Conservation (phyloP, 805 yeast species). For the Pichia occidentalis region DNA sequence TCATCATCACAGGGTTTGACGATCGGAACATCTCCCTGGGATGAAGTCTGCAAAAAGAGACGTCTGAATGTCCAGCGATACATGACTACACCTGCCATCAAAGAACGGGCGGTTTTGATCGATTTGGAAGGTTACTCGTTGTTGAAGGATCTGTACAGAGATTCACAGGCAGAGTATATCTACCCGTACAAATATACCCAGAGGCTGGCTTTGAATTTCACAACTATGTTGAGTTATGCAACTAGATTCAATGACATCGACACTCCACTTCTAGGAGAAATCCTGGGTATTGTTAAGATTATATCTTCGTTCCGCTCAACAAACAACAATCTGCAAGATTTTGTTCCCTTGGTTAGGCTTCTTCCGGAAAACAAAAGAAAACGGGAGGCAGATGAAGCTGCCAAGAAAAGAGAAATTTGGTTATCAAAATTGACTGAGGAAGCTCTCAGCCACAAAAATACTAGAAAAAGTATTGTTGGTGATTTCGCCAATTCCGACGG, state of each 20-base stretch:
- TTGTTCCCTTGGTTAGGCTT: constrained; percentile 30
- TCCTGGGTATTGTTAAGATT: constrained; percentile 26
- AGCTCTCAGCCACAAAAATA: constrained; percentile 20
- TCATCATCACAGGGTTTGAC: constrained; percentile 33
- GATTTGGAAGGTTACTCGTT: constrained; percentile 32
- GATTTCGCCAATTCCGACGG: constrained; percentile 29
- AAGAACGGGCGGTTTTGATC: constrained; percentile 29
- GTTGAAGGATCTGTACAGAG: constrained; percentile 23
- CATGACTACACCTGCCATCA: constrained; percentile 33
- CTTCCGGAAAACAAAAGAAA: constrained; percentile 27
- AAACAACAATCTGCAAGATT: constrained; percentile 33
- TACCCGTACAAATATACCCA: constrained; percentile 28
- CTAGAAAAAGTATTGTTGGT: constrained; percentile 31
- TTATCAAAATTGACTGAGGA: constrained; percentile 25
- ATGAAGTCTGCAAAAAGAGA: constrained; percentile 32
- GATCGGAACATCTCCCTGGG: constrained; percentile 39
- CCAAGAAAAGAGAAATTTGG: constrained; percentile 29
- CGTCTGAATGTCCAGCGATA: constrained; percentile 34
- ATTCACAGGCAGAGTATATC: constrained; percentile 11
- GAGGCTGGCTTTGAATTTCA: constrained; percentile 33
- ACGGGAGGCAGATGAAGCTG: constrained; percentile 21
- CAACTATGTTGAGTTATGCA: constrained; percentile 35
- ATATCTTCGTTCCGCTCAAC: constrained; percentile 32
- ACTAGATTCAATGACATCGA: constrained; percentile 30
- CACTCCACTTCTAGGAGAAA: constrained; percentile 25